Conservation (phyloP, 2,329 filamentous ascomycete species). For the Monilinia vaccinii-corymbosi region DNA sequence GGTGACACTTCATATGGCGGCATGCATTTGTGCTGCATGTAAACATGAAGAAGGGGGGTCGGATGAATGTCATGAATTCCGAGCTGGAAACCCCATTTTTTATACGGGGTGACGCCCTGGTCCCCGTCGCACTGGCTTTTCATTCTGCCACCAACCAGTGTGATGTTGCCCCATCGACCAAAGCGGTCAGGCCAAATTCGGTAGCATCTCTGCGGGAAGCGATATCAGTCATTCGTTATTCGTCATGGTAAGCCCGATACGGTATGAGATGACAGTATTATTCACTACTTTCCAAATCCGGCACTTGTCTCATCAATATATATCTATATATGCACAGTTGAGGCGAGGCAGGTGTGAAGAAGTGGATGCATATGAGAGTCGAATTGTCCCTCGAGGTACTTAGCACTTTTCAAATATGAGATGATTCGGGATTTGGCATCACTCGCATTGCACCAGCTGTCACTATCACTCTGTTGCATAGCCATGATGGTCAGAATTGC, state of each 20-base stretch:
- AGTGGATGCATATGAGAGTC: neutral
- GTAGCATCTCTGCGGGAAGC: neutral
- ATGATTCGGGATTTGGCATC: neutral
- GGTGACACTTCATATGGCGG: neutral
- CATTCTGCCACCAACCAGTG: too few species aligned
- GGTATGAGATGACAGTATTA: neutral
- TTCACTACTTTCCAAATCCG: neutral
- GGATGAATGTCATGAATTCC: neutral
- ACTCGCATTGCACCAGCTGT: neutral
- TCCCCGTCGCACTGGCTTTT: neutral
- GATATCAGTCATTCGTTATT: too few species aligned
- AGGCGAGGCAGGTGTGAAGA: neutral
- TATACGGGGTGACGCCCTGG: neutral
- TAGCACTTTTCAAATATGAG: neutral
- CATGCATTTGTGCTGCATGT: neutral
- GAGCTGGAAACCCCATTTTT: neutral
- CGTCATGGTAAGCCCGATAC: too few species aligned
- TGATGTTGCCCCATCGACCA: neutral
- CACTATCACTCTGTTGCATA: neutral
- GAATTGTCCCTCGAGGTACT: neutral
- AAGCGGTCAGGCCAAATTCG: too few species aligned
- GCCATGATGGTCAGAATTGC: neutral
- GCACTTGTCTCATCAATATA: too few species aligned
- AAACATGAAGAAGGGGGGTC: neutral
- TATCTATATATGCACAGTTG: neutral